Percentiles rank a stretch among this genome's conserved stretches.
phyloP scores from a whole-genome alignment of 129 eudicot genomes.

The Mikania micrantha region DNA sequence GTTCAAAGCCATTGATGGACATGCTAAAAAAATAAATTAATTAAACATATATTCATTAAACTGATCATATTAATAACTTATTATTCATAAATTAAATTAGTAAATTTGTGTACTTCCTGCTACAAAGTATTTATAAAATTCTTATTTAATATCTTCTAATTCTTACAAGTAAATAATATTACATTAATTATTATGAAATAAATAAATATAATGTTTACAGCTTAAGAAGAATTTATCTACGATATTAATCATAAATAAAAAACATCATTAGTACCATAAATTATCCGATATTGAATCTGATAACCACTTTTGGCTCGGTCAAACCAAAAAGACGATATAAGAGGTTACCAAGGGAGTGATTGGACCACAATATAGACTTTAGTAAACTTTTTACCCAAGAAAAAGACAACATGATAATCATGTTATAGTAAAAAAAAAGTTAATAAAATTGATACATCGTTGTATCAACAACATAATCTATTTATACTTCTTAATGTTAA shows the following conservation, averaged over 20 bases:
- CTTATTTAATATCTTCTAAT: too few species aligned
- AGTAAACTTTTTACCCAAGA: neutral
- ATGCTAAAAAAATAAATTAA: conserved; percentile 38
- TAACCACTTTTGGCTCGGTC: neutral
- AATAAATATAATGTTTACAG: neutral
- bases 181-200: neutral
- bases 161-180: neutral
- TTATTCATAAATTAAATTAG: too few species aligned
- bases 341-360: neutral
- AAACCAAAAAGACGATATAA: conserved; percentile 6
- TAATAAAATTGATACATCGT: too few species aligned
- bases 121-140: too few species aligned
- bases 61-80: neutral
- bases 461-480: too few species aligned
- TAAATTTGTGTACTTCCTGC: too few species aligned
- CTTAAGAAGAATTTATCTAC: too few species aligned
- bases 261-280: neutral
- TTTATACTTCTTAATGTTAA: too few species aligned
- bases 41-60: neutral
- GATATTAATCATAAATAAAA: too few species aligned
- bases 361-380: too few species aligned
- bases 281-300: neutral
- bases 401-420: neutral
- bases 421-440: neutral
- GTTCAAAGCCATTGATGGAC: conserved; percentile 71